Evolutionary conservation across 1,284 basidiomycete genomes (phyloP), one percentile per base, ranked within the genome.

Genomic region (Tylopilus orsonianus): DNA sequence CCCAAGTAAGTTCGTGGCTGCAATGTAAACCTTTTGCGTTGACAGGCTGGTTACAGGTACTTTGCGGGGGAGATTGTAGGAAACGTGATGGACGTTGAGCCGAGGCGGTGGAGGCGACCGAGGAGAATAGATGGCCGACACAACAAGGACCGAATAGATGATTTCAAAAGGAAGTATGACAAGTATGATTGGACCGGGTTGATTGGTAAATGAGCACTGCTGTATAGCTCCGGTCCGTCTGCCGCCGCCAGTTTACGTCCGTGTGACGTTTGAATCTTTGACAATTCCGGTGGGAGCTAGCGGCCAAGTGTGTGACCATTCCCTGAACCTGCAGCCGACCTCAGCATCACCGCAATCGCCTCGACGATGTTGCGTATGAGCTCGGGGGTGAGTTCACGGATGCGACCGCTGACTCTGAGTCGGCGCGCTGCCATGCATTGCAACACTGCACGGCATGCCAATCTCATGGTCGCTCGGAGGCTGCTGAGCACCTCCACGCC

Each of bases 1-100:
- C 90, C 93, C 18, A 79, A 76, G 92, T 93, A 54, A 56, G 84
- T 73, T 39, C 26, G 39, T 27, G 18, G 4, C 6, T 41, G 26
- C 8, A 1, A 14, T 33, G 8, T 30, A 3, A 16, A 33, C 24
- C 33, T 22, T 19, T 27, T 41, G n/a, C 22, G 10, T 23, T 62
- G 29, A 57, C 36, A 7, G n/a, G 46, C 44, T 33, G 24, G 18
- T 8, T 19, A 30, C 55, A 95, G 93, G 52, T 96, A 90, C 66
- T 99, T 99, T 67, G 96, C 94, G 0, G 86, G 82, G 6, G 96
- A 99, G 67, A 94, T 99, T 57, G 85, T 99, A 52, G 94, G 96
- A 1, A 95, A 92, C 58, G 67, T 97, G 40, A 71, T 99, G 43
- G 93, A 93, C 10, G 64, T 97, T 35, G 93, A 96, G 64, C 86